A percentile compares a stretch with the other conserved stretches of the same genome.
Evolutionary conservation across 495 filamentous ascomycete species (phyloP).

Genomic region (Trypethelium eluteriae): DNA sequence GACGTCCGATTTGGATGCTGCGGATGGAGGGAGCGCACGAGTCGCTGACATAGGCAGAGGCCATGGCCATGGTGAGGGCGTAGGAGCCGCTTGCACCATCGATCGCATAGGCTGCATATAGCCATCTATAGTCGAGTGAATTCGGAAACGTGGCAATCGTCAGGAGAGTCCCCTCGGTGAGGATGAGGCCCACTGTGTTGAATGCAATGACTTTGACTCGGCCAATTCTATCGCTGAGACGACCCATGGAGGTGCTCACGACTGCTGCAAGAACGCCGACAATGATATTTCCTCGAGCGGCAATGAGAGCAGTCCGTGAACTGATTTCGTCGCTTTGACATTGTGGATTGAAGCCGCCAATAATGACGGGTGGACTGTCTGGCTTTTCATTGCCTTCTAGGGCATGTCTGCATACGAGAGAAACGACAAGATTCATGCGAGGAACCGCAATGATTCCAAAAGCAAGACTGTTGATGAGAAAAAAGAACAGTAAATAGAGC

Average conservation of each 20-base stretch:
- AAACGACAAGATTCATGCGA: constrained; percentile 6
- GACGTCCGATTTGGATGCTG: constrained; percentile 12
- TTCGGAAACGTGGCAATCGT: constrained; percentile 10
- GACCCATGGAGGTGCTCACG: background rate
- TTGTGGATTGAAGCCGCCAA: constrained; percentile 17
- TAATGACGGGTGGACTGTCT: constrained; percentile 3
- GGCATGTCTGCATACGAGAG: constrained; percentile 6
- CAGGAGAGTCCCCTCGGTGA: constrained; percentile 11
- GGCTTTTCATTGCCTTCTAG: background rate
- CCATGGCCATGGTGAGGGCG: constrained; percentile 16
- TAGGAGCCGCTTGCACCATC: constrained; percentile 16
- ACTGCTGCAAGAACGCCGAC: constrained; percentile 12
- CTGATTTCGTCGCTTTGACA: constrained; percentile 9
- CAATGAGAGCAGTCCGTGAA: constrained; percentile 8
- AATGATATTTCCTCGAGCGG: constrained; percentile 13
- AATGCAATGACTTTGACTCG: constrained; percentile 13
- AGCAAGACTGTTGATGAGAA: constrained; percentile 9
- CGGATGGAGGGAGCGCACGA: constrained; percentile 3
- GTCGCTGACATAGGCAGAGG: constrained; percentile 15
- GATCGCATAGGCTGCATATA: constrained; percentile 12
- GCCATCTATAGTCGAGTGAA: constrained; percentile 5
- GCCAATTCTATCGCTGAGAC: constrained; percentile 13
- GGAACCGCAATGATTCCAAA: constrained; percentile 7
- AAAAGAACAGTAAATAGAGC: background rate
- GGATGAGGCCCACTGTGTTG: background rate